Conservation (phyloP, 805 yeast genomes). For the Candida manassasensis region DNA sequence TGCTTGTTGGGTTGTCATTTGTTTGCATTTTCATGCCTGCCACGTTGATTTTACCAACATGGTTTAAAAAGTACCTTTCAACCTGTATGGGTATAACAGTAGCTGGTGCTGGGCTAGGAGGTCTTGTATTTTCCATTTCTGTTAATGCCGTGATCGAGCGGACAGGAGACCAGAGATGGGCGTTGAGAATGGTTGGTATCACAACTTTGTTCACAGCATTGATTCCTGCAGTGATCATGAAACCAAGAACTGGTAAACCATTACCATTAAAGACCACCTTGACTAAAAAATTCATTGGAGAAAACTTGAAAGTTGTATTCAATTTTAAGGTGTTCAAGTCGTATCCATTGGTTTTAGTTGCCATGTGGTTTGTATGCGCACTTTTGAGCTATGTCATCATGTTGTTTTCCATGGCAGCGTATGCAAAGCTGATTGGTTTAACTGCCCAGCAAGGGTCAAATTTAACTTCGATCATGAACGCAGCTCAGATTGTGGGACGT, state of each 20-base stretch:
- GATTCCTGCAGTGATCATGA: slow-evolving; percentile 37
- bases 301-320: slow-evolving; percentile 27
- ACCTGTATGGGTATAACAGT: slow-evolving; percentile 42
- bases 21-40: slow-evolving; percentile 38
- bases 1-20: slow-evolving; percentile 41
- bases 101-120: slow-evolving; percentile 45
- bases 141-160: slow-evolving; percentile 30
- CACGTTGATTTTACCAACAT: slow-evolving; percentile 36
- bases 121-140: slow-evolving; percentile 41
- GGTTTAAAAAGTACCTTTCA: slow-evolving; percentile 40
- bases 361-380: slow-evolving; percentile 27
- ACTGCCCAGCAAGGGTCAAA: slow-evolving; percentile 21
- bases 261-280: slow-evolving; percentile 11
- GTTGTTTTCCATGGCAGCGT: slow-evolving; percentile 29
- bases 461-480: slow-evolving; percentile 30
- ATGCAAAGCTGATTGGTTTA: slow-evolving; percentile 36
- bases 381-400: slow-evolving; percentile 27
- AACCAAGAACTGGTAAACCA: slow-evolving; percentile 31
- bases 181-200: slow-evolving; percentile 31
- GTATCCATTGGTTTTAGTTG: slow-evolving; percentile 16
- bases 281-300: slow-evolving; percentile 12
- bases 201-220: slow-evolving; percentile 23
- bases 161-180: slow-evolving; percentile 38
- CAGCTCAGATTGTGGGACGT: slow-evolving; percentile 44
- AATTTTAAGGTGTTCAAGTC: slow-evolving; percentile 20